These are phyloP conservation scores for Akanthomyces uredinophilus DNA, from an alignment of 2,329 filamentous ascomycete species.

Conservation along the genomic window DNA sequence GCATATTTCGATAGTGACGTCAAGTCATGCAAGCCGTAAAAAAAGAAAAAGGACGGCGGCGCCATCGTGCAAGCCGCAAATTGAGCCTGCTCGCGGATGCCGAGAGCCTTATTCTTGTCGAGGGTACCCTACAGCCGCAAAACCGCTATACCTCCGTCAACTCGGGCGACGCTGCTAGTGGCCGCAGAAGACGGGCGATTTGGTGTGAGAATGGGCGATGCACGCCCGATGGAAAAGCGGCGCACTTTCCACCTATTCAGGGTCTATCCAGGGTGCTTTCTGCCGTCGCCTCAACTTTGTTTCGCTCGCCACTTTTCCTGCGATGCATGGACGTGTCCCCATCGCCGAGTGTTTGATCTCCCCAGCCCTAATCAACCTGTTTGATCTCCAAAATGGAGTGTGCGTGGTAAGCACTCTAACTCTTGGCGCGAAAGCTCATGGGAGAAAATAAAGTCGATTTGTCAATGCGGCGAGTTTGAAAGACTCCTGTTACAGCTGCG, in stretches of 20 bases:
- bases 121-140: neutral
- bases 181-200: neutral
- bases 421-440: neutral
- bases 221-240: neutral
- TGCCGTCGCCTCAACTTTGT: neutral
- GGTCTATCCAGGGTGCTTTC: neutral
- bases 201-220: neutral
- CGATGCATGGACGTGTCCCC: neutral
- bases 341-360: slow-evolving; percentile 9
- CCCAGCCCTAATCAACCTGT: neutral
- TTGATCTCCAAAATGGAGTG: neutral
- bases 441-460: neutral
- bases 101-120: slow-evolving; percentile 4
- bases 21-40: neutral
- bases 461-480: slow-evolving; percentile 1
- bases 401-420: neutral
- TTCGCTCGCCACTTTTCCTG: neutral
- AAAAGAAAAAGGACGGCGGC: neutral
- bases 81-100: neutral
- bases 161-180: neutral
- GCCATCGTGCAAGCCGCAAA: slow-evolving; percentile 1
- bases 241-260: neutral
- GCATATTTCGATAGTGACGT: neutral
- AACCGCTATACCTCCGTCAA: neutral
- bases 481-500: neutral